phyloP scores from a whole-genome alignment of 371 early-diverging fungal genomes.

The Mortierella sp. region DNA sequence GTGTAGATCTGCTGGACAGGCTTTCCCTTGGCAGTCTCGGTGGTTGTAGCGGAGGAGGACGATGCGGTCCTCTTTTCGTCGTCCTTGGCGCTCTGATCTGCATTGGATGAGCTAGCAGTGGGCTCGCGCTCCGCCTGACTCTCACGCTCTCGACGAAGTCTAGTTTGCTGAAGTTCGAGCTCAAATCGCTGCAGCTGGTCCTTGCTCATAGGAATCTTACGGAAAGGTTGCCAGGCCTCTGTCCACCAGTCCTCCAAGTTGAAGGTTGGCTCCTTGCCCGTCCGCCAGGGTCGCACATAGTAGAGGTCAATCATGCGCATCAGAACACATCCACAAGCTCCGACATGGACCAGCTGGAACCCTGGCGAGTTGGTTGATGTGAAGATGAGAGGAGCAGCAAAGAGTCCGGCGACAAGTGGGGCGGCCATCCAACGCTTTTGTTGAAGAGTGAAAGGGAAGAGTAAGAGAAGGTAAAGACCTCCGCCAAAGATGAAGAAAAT shows the following conservation, averaged over 20 bases:
- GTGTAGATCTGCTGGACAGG: conserved; percentile 29
- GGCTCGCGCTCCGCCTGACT: neutral
- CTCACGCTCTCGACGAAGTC: conserved; percentile 27
- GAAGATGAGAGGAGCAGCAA: conserved; percentile 26
- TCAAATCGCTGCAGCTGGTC: conserved; percentile 41
- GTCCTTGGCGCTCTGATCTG: neutral
- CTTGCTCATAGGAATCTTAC: conserved; percentile 48
- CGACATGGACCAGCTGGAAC: conserved; percentile 24
- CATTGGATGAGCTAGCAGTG: neutral
- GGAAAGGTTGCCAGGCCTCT: conserved; percentile 51
- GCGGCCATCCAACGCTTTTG: conserved; percentile 43
- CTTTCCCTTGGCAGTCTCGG: conserved; percentile 24
- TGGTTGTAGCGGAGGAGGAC: neutral
- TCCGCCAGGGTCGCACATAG: conserved; percentile 45
- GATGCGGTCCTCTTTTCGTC: conserved; percentile 3
- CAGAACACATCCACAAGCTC: conserved; percentile 43
- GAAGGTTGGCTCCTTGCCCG: conserved; percentile 45
- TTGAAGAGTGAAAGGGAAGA: conserved; percentile 32
- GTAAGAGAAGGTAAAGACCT: conserved; percentile 44
- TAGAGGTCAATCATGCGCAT: conserved; percentile 50
- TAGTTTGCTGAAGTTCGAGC: conserved; percentile 32
- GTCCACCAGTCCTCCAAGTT: conserved; percentile 46
- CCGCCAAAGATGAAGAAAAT: conserved; percentile 53
- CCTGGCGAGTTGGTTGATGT: conserved; percentile 22
- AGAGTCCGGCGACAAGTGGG: conserved; percentile 26